phyloP scores from a whole-genome alignment of 352 stramenopile species.

The Phytophthora ohioensis region DNA sequence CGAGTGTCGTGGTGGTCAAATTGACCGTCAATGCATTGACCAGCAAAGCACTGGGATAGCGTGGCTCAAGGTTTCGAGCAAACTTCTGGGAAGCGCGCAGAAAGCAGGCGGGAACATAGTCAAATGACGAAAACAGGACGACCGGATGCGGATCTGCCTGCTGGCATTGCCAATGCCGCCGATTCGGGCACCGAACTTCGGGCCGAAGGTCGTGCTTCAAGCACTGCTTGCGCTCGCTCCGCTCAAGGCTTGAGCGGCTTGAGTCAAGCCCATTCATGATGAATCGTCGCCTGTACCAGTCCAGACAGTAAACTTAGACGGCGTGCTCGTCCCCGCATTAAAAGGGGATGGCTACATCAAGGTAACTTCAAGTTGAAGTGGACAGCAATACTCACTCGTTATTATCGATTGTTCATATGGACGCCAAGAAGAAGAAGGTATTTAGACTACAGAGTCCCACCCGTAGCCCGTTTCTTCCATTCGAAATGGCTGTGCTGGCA shows the following conservation, averaged over 20 bases:
- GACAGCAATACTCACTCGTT: neutral
- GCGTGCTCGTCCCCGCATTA: neutral
- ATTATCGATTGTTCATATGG: neutral
- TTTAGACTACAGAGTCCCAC: conserved; percentile 16
- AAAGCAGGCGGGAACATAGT: neutral
- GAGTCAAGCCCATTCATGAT: no score
- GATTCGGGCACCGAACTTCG: no score
- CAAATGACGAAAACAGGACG: conserved; percentile 20
- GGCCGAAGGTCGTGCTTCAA: no score
- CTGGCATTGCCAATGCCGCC: no score
- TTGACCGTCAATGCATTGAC: neutral
- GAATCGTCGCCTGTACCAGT: neutral
- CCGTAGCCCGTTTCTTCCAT: conserved; percentile 20
- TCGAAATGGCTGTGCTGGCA: conserved; percentile 22
- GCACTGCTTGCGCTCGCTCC: neutral
- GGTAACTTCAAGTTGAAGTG: conserved; percentile 40
- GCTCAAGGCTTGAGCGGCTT: neutral
- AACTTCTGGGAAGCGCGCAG: conserved; percentile 21
- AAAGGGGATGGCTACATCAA: conserved; percentile 6
- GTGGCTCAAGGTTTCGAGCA: conserved; percentile 8
- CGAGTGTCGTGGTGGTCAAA: conserved; percentile 6
- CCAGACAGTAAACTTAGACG: neutral
- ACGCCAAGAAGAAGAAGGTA: neutral
- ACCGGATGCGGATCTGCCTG: conserved; percentile 1
- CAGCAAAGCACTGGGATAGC: conserved; percentile 2